These are phyloP conservation scores for Echites panduratus DNA, from an alignment of 257 asterid species.

Conservation along the genomic window DNA sequence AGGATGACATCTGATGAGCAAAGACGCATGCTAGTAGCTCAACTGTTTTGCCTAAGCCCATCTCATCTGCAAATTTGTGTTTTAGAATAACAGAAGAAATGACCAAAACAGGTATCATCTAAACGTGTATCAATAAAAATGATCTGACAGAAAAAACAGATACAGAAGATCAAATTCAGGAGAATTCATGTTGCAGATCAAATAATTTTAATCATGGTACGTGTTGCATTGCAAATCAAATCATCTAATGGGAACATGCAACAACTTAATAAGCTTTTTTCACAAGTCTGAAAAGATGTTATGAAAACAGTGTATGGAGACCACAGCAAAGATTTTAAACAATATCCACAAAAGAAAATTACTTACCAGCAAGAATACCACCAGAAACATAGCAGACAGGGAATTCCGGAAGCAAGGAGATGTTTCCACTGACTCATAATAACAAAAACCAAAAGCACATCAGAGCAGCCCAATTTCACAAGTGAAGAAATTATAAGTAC, in stretches of 20 bases:
- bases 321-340: background rate
- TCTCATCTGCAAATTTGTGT: slow-evolving; percentile 61
- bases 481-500: background rate
- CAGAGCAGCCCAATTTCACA: background rate
- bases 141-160: slow-evolving; percentile 9
- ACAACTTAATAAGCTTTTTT: background rate
- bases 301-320: background rate
- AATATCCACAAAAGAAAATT: background rate
- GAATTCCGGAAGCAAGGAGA: slow-evolving; percentile 53
- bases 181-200: background rate
- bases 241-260: background rate
- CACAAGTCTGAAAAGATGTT: background rate
- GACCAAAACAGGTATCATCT: slow-evolving; percentile 26
- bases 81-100: slow-evolving; percentile 25
- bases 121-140: slow-evolving; percentile 15
- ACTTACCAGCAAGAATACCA: slow-evolving; percentile 96
- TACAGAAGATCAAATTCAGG: background rate
- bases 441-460: background rate
- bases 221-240: background rate
- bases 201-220: background rate
- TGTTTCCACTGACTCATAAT: slow-evolving; percentile 63
- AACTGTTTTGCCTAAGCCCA: slow-evolving; percentile 98
- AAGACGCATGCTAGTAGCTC: slow-evolving; percentile 87
- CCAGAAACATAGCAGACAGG: slow-evolving; percentile 59
- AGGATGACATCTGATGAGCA: slow-evolving; percentile 63